Base-by-base conservation (phyloP, 2,329 filamentous ascomycete species). In the Hirsutella rhossiliensis region DNA sequence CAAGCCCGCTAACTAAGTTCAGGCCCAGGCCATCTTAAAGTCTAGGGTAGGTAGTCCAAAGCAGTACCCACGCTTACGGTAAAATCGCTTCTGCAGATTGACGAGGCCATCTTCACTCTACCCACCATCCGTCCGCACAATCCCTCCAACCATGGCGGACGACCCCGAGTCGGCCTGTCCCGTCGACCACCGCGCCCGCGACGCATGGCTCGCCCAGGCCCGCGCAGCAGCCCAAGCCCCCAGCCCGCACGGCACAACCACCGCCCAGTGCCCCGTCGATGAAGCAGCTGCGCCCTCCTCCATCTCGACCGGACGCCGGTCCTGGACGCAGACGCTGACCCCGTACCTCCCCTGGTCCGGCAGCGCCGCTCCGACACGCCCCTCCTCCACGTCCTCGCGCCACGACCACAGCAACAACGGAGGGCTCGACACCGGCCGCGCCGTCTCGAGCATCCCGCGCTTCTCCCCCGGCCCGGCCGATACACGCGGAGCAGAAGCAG, bases 141-240 rank as follows among this genome's bases (percentile, higher is more conserved):
- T n/a, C n/a, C 23, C 23, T 7, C 23, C 23, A 27, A 27, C 5
- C 23, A 63, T 62, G 60, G 49, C 56, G 34, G 40, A 55, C 43
- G 48, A 47, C 37, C 38, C 50, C 40, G 48, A 55, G 18, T 50
- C 54, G 50, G 72, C 71, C 46, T 97, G 92, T 57, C 92, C 92
- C 5, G 87, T 97, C 56, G 89, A 97, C 66, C 84, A 89, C 66
- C 85, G 87, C 56, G 84, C 87, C 43, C 83, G 92, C 55, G 84
- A 88, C 56, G 79, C 83, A 55, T 98, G 90, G 90, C 75, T 97
- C 32, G 71, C 75, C 45, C 79, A 87, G 58, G 79, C 82, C 36
- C 68, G 66, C 49, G 63, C 43, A 46, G 41, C 15, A 46, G 41
- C 15, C 18, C 12, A 23, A 12, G 20, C 29, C 23, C 13, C 27